A percentile compares a stretch with the other conserved stretches of the same genome.
phyloP scores from a whole-genome alignment of 2,329 filamentous ascomycete species.

The Blastomyces emzantsi region DNA sequence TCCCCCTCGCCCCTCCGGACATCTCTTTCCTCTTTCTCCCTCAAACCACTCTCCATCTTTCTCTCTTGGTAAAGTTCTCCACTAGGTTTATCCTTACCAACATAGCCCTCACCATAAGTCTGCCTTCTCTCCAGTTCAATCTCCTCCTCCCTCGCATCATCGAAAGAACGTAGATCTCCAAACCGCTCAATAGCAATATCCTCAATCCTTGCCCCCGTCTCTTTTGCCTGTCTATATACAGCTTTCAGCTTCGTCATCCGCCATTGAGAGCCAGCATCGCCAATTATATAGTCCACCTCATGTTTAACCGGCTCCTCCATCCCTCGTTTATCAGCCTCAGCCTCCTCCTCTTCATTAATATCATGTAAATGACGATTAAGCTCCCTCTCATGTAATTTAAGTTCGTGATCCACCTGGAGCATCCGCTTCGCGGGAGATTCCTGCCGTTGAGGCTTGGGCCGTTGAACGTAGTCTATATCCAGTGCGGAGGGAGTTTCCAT shows the following conservation, averaged over 20 bases:
- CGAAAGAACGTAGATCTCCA: constrained; percentile 73
- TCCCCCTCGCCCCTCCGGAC: constrained; percentile 25
- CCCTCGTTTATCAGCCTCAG: constrained; percentile 18
- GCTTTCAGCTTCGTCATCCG: constrained; percentile 90
- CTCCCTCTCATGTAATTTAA: constrained; percentile 69
- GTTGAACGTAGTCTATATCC: constrained; percentile 64
- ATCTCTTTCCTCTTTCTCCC: constrained; percentile 26
- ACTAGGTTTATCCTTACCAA: constrained; percentile 74
- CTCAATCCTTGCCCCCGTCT: constrained; percentile 63
- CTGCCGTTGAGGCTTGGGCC: constrained; percentile 52
- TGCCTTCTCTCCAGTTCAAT: constrained; percentile 76
- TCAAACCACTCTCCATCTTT: constrained; percentile 49
- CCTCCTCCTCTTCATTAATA: constrained; percentile 47
- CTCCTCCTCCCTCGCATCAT: constrained; percentile 87
- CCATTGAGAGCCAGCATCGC: constrained; percentile 85
- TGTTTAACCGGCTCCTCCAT: constrained; percentile 43
- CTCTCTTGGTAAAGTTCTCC: constrained; percentile 79
- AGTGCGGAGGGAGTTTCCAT: constrained; percentile 82
- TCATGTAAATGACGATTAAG: constrained; percentile 63
- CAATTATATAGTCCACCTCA: constrained; percentile 73
- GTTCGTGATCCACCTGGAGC: constrained; percentile 51
- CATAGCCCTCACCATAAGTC: constrained; percentile 75
- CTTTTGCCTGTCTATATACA: constrained; percentile 70
- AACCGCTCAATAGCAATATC: constrained; percentile 76
- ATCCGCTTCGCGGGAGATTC: constrained; percentile 33